Evolutionary conservation across 2,329 filamentous ascomycete genomes (phyloP), one percentile per base, ranked within the genome.

Genomic region (Neofusicoccum umdonicola): DNA sequence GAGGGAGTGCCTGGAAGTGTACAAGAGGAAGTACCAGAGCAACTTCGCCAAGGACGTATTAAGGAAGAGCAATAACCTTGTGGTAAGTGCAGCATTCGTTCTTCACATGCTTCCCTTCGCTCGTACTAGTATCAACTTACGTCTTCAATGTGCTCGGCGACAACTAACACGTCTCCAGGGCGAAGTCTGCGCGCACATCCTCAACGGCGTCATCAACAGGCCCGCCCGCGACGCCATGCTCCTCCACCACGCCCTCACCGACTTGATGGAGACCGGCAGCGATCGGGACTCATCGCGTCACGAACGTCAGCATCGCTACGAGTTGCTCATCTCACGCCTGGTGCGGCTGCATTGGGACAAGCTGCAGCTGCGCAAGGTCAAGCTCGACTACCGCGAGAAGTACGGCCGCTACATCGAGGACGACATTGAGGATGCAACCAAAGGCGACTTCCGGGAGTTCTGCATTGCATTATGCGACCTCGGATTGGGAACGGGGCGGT

Each of bases 171-270:
- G 6, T 39, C 37, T 13, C 7, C 70, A 97, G 93, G 95, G 95
- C 68, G 95, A 99, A 80, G 88, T 96, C 19, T 87, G 98, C 42
- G 92, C 93, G 0, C 95, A 98, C 78, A 92, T 98, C 70, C 89
- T 99, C 73, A 97, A 98, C 79, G 95, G 95, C 72, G 88, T 96
- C 65, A 96, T 98, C 81, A 98, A 98, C 80, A 91, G 91, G 66
- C 93, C 95, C 5, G 92, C 96, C 67, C 91, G 95, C 63, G 95
- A 98, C 76, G 92, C 94, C 3, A 85, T 97, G 42, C 88, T 98
- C 2, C 83, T 99, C 1, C 89, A 96, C 77, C 95, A 98, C 80
- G 94, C 95, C 1, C 87, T 98, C 68, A 73, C 75, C 62, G 90
- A 88, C 19, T 78, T 83, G 35, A 77, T 78, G 62, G 76, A 78